Base-by-base conservation (phyloP, 345 rosid species). In the Draba incana region DNA sequence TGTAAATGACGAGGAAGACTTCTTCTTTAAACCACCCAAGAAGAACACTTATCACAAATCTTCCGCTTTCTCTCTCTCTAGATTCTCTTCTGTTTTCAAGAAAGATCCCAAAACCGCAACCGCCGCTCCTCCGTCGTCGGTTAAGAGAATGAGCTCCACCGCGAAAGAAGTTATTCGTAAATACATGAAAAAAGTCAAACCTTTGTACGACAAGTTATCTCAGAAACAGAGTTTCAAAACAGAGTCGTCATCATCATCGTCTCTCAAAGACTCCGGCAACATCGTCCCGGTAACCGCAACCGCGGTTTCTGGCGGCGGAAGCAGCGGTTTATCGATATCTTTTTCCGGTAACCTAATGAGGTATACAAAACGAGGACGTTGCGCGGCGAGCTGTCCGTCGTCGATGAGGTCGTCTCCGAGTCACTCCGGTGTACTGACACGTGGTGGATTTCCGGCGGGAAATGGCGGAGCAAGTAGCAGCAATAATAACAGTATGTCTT, bases 331-430 rank as follows among this genome's bases (percentile, higher is more conserved):
- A 58, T 81, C 89, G 8, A 84, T 81, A 57, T 88, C 97, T 27
- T 90, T 93, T 84, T 93, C 98, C 0, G 97, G 98, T 59, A 92
- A 92, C 75, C 69, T 92, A 12, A 74, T 74, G 64, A 75, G 87
- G 78, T 83, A 85, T 65, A 90, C 90, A 25, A 85, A 82, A 71
- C 83, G 84, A 66, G 85, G 81, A 76, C 70, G 84, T 76, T 81
- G 86, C 55, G 76, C 83, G 3, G 83, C 92, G 2, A 90, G 96
- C 85, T 88, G 94, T 64, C 94, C 96, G 4, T 88, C 98, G 4
- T 88, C 98, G 16, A 89, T 87, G 87, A 74, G 91, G 47, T 92
- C 96, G 5, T 89, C 96, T 5, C 98, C 98, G 20, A 90, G 84
- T 57, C 97, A 90, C 74, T 93, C 98, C 14, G 97, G 98, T 3